Conservation (phyloP, 805 yeast genomes). For the Cyberlindnera samutprakarnensis region DNA sequence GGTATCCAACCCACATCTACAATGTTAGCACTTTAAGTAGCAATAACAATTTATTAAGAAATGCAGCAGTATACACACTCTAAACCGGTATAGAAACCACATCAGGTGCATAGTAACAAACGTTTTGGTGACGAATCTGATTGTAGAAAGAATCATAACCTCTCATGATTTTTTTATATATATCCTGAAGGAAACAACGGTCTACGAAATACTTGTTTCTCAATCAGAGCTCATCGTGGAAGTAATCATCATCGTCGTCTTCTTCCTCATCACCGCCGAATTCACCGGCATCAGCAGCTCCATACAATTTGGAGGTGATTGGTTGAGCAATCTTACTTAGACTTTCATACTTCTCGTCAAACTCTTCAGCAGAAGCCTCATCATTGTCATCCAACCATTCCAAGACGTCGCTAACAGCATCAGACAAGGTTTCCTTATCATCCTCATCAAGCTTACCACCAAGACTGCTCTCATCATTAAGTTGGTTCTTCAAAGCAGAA, state of each 20-base stretch:
- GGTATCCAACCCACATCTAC: too few relatives aligned
- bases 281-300: slow-evolving; percentile 38
- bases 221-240: slow-evolving; percentile 59
- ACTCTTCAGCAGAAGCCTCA: slow-evolving; percentile 82
- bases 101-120: too few relatives aligned
- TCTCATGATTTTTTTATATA: too few relatives aligned
- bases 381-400: slow-evolving; percentile 85
- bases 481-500: slow-evolving; percentile 69
- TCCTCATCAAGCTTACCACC: slow-evolving; percentile 82
- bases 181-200: too few relatives aligned
- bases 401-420: slow-evolving; percentile 79
- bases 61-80: too few relatives aligned
- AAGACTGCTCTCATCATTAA: slow-evolving; percentile 46
- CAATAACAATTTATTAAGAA: too few relatives aligned
- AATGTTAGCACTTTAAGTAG: too few relatives aligned
- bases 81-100: too few relatives aligned
- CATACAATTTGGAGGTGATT: slow-evolving; percentile 82
- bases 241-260: slow-evolving; percentile 44
- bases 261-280: slow-evolving; percentile 35
- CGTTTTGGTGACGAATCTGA: too few relatives aligned
- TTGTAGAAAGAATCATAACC: too few relatives aligned
- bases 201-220: neutral
- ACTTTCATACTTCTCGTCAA: slow-evolving; percentile 83
- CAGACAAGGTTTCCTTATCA: slow-evolving; percentile 82
- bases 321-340: slow-evolving; percentile 82